These are phyloP conservation scores for Luffa acutangula DNA, from an alignment of 306 rosid species.

Conservation along the genomic window DNA sequence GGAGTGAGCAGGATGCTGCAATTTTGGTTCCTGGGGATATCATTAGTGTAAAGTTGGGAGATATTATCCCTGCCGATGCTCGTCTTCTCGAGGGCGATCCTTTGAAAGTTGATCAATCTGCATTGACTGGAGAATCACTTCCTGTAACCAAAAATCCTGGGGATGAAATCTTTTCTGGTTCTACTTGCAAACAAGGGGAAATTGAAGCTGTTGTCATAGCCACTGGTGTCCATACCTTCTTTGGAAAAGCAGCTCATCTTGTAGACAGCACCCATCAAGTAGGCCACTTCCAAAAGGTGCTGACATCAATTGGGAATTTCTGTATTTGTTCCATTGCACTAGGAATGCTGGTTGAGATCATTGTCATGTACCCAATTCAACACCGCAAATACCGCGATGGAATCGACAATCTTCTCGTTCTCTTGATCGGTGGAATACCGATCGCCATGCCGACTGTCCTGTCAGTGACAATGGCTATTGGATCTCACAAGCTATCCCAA, in stretches of 20 bases:
- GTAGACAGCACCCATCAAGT: constrained; percentile 95
- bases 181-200: constrained; percentile 96
- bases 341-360: constrained; percentile 76
- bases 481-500: constrained; percentile 89
- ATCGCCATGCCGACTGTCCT: constrained; percentile 97
- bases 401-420: constrained; percentile 89
- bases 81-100: constrained; percentile 98
- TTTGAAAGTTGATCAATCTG: constrained; percentile 81
- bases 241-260: constrained; percentile 96
- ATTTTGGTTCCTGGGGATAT: constrained; percentile 95
- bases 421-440: constrained; percentile 95
- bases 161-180: constrained; percentile 89
- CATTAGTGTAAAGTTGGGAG: constrained; percentile 83
- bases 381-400: constrained; percentile 70
- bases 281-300: constrained; percentile 93
- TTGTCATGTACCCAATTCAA: constrained; percentile 97
- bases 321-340: constrained; percentile 88
- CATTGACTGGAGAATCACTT: constrained; percentile 91
- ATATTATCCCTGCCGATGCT: constrained; percentile 94
- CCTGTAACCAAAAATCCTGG: constrained; percentile 81
- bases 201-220: constrained; percentile 92
- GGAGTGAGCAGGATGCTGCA: constrained; percentile 86
- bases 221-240: constrained; percentile 94
- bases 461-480: constrained; percentile 96
- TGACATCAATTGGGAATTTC: constrained; percentile 84